Conservation (phyloP, 1,284 basidiomycete species). For the Heterobasidion parviporum region DNA sequence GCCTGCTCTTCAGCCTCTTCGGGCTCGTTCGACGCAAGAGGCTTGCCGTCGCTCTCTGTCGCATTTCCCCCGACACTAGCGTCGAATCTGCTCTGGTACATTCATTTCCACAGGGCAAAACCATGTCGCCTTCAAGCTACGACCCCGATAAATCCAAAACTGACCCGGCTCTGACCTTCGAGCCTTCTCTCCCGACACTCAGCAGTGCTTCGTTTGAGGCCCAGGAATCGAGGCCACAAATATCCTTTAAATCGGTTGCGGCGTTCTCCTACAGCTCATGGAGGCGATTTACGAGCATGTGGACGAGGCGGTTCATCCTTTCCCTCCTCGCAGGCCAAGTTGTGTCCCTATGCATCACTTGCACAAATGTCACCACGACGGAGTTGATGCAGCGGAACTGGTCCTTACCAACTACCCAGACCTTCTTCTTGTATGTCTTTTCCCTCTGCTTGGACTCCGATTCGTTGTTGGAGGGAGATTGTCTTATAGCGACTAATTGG, state of each 20-base stretch:
- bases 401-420: conserved; percentile 73
- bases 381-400: conserved; percentile 65
- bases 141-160: conserved; percentile 8
- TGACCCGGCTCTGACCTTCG: neutral
- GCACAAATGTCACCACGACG: conserved; percentile 77
- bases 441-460: too few relatives aligned
- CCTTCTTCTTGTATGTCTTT: conserved; percentile 63
- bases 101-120: neutral
- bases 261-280: conserved; percentile 46
- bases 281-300: conserved; percentile 58
- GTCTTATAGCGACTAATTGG: neutral
- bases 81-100: neutral
- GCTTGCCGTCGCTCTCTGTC: neutral
- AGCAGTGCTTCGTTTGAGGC: conserved; percentile 1
- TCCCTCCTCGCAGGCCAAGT: conserved; percentile 72
- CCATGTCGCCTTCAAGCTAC: neutral
- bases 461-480: too few relatives aligned
- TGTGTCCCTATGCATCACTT: conserved; percentile 78
- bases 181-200: neutral
- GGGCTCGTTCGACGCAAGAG: neutral
- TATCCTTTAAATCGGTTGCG: conserved; percentile 49
- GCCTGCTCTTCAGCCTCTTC: neutral
- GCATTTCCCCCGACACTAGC: neutral
- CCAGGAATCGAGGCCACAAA: conserved; percentile 31
- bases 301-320: conserved; percentile 64